Evolutionary conservation across 129 eudicot species (phyloP).

Genomic region (Helianthus annuus): HanXRQr2.0-SUNRISE NC_035448.2:150931981-150932480

Average conservation of each 20-base stretch:
- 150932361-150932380: too few relatives aligned
- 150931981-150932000: too few relatives aligned
- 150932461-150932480: too few relatives aligned
- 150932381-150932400: too few relatives aligned
- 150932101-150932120: conserved; percentile 64
- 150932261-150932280: conserved; percentile 60
- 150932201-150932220: neutral
- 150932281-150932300: conserved; percentile 70
- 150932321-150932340: neutral
- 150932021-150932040: too few relatives aligned
- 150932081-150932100: conserved; percentile 52
- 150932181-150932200: neutral
- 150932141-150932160: conserved; percentile 39
- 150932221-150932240: conserved; percentile 43
- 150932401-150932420: too few relatives aligned
- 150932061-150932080: conserved; percentile 43
- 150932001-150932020: too few relatives aligned
- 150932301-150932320: conserved; percentile 32
- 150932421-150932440: too few relatives aligned
- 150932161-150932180: neutral
- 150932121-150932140: conserved; percentile 53
- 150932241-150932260: conserved; percentile 52
- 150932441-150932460: too few relatives aligned
- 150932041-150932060: too few relatives aligned
- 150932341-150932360: too few relatives aligned